A percentile compares a stretch with the other conserved stretches of the same genome.
Conservation (phyloP, 805 yeast genomes). For the Saturnispora saitoi region DNA sequence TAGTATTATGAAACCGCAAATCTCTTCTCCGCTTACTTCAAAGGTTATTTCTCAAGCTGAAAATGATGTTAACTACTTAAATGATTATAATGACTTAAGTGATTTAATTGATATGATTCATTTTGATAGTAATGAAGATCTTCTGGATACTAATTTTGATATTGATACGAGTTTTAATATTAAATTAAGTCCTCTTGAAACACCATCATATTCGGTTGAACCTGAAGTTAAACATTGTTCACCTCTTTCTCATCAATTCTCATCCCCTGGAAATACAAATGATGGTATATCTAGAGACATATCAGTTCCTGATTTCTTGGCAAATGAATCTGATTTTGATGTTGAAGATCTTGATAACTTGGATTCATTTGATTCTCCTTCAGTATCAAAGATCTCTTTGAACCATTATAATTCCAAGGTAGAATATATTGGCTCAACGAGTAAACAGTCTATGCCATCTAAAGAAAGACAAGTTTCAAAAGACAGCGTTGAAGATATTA, state of each 20-base stretch:
- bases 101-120: conserved; percentile 27
- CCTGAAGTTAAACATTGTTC: not conserved
- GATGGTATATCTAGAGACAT: conserved; percentile 4
- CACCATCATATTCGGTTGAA: not conserved
- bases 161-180: conserved; percentile 11
- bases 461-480: conserved; percentile 4
- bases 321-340: conserved; percentile 8
- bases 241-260: not conserved
- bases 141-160: conserved; percentile 21
- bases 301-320: conserved; percentile 13
- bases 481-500: conserved; percentile 12
- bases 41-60: not conserved
- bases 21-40: not conserved
- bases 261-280: not conserved
- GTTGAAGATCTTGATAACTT: conserved; percentile 2
- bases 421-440: not conserved
- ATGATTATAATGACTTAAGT: conserved; percentile 20
- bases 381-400: not conserved
- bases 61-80: conserved; percentile 15
- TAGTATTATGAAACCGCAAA: conserved; percentile 13
- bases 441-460: not conserved
- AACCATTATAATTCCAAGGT: not conserved
- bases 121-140: conserved; percentile 21
- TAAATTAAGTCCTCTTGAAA: conserved; percentile 9
- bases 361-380: conserved; percentile 2